phyloP scores from a whole-genome alignment of 2,329 filamentous ascomycete genomes.

The Trichophyton verrucosum region DNA sequence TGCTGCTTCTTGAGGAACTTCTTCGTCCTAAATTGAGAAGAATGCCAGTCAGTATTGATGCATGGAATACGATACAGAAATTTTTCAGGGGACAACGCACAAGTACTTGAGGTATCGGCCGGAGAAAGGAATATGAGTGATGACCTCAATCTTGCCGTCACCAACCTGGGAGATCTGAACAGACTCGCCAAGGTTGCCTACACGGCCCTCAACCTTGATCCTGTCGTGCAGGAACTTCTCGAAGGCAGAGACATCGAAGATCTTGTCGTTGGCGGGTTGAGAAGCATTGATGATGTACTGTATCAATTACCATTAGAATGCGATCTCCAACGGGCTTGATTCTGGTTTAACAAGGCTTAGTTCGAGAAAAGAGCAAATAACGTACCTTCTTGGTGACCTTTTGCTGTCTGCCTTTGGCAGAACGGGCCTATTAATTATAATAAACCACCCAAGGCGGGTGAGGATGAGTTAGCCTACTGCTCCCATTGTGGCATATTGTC shows the following conservation, averaged over 20 bases:
- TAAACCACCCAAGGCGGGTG: conserved; percentile 22
- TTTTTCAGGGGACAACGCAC: conserved; percentile 42
- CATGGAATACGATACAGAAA: not conserved
- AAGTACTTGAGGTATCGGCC: conserved; percentile 99
- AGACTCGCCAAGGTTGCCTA: conserved; percentile 92
- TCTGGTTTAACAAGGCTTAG: not conserved
- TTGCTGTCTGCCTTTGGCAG: conserved; percentile 32
- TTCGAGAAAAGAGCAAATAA: conserved; percentile 10
- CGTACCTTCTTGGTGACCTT: conserved; percentile 39
- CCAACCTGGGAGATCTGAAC: conserved; percentile 81
- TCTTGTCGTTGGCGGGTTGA: conserved; percentile 97
- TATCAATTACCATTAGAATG: not conserved
- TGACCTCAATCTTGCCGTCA: conserved; percentile 96
- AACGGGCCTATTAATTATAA: conserved; percentile 28
- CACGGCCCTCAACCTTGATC: conserved; percentile 99
- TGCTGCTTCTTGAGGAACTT: conserved; percentile 99
- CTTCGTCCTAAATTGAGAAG: conserved; percentile 61
- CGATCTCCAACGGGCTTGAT: not conserved
- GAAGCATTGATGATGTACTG: conserved; percentile 99
- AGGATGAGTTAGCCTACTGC: conserved; percentile 87
- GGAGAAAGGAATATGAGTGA: conserved; percentile 94
- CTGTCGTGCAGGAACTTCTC: conserved; percentile 99
- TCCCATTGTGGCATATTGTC: conserved; percentile 25
- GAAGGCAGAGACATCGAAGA: conserved; percentile 97
- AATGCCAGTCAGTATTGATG: not conserved